Evolutionary conservation across 192 early-diverging fungal genomes (phyloP), one percentile per base, ranked within the genome.

Genomic region (Pilaira anomala): DNA sequence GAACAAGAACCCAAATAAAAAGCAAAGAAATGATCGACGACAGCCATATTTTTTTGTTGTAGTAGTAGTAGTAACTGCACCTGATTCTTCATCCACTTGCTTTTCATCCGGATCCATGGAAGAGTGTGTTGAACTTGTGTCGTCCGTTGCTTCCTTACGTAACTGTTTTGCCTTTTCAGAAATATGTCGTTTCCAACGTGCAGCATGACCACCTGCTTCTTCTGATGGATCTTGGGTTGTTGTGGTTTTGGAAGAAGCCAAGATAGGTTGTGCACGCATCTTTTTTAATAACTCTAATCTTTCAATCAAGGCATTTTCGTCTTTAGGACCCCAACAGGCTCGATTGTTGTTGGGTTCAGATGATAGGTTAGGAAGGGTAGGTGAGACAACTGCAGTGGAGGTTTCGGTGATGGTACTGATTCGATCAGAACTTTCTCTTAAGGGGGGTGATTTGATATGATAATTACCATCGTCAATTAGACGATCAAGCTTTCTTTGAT

Each of bases 1-100:
- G 42, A 61, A 69, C 14, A 69, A 13, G 39, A 69, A 69, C 11
- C 67, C 67, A 55, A 61, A 44, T 12, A 62, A 6, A 48, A 69
- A 69, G 18, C 46, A 63, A 13, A 69, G 60, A 69, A 69, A 63
- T 4, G 67, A 62, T 12, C 39, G 19, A 42, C 67, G 36, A 30
- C 41, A 53, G 18, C 12, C 13, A 19, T 22, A 14, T 41, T 24
- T 25, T 36, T 39, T 41, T 52, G 19, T 40, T 52, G 30, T 52
- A 51, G 19, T 40, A 63, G 30, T 52, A 18, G 33, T 9, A 16
- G 13, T 3, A 28, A 25, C 52, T 30, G 3, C 16, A 33, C 52
- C 29, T 54, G 3, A 0, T 63, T 39, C 30, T 26, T 63, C 49
- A 28, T 26, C 48, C 24, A n/a, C 39, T 25, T 49, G 21, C 21